These are phyloP conservation scores for Chimonanthus salicifolius DNA, from an alignment of 164 flowering plant species.

Conservation along the genomic window DNA sequence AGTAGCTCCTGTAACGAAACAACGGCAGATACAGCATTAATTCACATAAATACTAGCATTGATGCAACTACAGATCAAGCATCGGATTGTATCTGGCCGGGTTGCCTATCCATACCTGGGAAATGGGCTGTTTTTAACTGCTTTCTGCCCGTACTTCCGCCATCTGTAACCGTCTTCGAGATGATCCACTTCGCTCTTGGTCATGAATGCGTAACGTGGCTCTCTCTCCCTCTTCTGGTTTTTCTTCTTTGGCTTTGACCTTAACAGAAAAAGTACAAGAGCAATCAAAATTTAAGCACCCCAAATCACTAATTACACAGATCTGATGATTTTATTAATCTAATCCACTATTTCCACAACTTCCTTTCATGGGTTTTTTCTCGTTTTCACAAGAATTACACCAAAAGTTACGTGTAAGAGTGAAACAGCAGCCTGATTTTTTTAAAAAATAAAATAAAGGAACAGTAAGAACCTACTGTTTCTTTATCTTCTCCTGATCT, in stretches of 20 bases:
- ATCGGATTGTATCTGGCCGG: neutral
- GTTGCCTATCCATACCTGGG: slow-evolving; percentile 49
- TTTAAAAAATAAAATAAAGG: neutral
- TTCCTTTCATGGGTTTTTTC: neutral
- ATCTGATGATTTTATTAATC: neutral
- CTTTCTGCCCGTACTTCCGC: slow-evolving; percentile 95
- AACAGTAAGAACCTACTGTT: slow-evolving; percentile 11
- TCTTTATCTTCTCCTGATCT: slow-evolving; percentile 44
- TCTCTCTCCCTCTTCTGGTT: slow-evolving; percentile 62
- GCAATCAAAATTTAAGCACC: neutral
- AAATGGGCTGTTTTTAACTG: slow-evolving; percentile 90
- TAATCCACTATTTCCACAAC: neutral
- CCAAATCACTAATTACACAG: neutral
- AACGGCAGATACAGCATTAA: neutral
- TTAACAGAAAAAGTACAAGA: slow-evolving; percentile 4
- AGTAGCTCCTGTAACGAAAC: slow-evolving; percentile 62
- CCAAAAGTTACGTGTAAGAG: neutral
- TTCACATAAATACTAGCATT: neutral
- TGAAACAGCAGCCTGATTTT: neutral
- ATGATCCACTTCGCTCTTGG: slow-evolving; percentile 84
- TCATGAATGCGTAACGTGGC: slow-evolving; percentile 90
- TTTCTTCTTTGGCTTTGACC: slow-evolving; percentile 75
- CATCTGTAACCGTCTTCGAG: slow-evolving; percentile 89
- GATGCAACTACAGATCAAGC: neutral
- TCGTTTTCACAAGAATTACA: neutral